A percentile compares a stretch with the other conserved stretches of the same genome.
Conservation (phyloP, 306 rosid species). For the Inga oerstediana region DNA sequence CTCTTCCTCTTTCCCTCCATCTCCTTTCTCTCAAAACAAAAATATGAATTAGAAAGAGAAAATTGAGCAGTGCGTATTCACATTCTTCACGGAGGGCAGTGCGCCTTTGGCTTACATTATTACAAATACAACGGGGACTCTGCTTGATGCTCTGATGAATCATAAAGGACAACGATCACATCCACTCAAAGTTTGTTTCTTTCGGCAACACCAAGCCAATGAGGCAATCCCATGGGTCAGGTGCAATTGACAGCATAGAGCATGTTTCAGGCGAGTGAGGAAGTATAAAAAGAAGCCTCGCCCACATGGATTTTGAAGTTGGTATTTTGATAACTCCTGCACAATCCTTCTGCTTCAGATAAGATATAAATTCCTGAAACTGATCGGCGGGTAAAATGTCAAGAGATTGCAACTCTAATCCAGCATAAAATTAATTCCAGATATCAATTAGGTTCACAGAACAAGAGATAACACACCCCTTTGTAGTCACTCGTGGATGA, state of each 20-base stretch:
- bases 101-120: not conserved
- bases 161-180: constrained; percentile 39
- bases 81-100: not conserved
- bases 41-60: not conserved
- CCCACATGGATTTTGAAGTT: constrained; percentile 78
- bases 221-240: constrained; percentile 72
- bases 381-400: constrained; percentile 47
- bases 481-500: constrained; percentile 65
- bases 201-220: constrained; percentile 89
- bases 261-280: constrained; percentile 81
- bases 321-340: constrained; percentile 95
- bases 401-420: constrained; percentile 5
- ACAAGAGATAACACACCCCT: constrained; percentile 61
- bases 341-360: constrained; percentile 96
- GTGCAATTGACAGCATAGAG: constrained; percentile 76
- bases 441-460: not conserved
- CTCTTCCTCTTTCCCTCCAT: not conserved
- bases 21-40: not conserved
- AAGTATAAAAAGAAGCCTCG: constrained; percentile 88
- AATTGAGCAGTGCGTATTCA: not conserved
- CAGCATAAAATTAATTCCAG: constrained; percentile 6
- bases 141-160: constrained; percentile 19
- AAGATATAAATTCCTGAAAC: constrained; percentile 93
- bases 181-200: constrained; percentile 93
- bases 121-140: not conserved